These are phyloP conservation scores for Kodamaea kaohsiungensis DNA, from an alignment of 805 yeast genomes.

Conservation along the genomic window DNA sequence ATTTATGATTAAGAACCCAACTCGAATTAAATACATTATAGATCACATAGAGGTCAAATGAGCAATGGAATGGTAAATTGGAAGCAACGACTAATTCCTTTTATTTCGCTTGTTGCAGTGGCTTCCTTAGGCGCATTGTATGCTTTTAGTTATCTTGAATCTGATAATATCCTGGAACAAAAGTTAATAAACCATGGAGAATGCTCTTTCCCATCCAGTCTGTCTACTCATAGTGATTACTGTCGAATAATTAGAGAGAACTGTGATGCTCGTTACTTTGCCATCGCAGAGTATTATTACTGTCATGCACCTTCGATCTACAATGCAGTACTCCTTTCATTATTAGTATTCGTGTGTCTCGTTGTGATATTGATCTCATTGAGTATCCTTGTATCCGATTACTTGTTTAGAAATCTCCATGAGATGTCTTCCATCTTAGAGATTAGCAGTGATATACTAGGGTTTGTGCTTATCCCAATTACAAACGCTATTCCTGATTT, in stretches of 20 bases:
- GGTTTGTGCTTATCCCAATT: conserved; percentile 37
- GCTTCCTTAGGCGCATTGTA: not conserved
- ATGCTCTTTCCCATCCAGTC: not conserved
- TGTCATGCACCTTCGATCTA: conserved; percentile 24
- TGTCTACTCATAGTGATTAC: not conserved
- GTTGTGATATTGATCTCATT: conserved; percentile 23
- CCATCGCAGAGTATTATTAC: conserved; percentile 28
- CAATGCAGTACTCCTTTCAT: conserved; percentile 13
- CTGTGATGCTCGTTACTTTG: conserved; percentile 27
- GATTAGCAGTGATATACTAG: conserved; percentile 30
- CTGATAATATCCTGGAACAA: not conserved
- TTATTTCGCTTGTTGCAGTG: not conserved
- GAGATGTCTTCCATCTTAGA: conserved; percentile 23
- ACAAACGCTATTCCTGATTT: conserved; percentile 41
- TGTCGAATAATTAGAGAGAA: conserved; percentile 20
- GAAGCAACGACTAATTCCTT: not conserved
- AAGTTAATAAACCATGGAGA: not conserved
- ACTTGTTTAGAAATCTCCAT: conserved; percentile 31
- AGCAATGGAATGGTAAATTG: not conserved
- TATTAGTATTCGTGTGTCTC: conserved; percentile 13
- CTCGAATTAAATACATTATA: no score
- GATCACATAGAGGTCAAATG: not conserved
- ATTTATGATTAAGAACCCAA: not conserved
- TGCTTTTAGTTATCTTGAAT: not conserved
- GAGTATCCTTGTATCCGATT: conserved; percentile 37